Conservation (phyloP, 2,329 filamentous ascomycete species). For the Talaromyces sp. region DNA sequence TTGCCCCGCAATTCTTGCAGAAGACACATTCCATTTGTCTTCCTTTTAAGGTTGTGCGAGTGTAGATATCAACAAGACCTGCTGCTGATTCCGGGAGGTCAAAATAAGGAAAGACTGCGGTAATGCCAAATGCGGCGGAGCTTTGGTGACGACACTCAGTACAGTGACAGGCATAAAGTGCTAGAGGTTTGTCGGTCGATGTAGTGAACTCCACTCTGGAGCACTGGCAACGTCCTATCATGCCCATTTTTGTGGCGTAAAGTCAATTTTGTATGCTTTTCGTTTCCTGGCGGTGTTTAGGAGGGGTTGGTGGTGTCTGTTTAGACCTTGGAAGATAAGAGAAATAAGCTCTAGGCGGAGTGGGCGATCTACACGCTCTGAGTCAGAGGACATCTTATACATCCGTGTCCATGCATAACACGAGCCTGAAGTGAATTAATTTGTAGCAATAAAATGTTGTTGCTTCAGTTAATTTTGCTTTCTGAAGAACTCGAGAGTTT, state of each 20-base stretch:
- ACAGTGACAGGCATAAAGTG: slow-evolving; percentile 74
- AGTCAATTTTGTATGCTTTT: too few species aligned
- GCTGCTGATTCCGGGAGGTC: slow-evolving; percentile 48
- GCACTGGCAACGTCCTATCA: slow-evolving; percentile 68
- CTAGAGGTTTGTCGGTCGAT: slow-evolving; percentile 60
- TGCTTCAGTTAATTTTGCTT: too few species aligned
- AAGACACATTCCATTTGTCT: slow-evolving; percentile 66
- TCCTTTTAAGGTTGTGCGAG: slow-evolving; percentile 61
- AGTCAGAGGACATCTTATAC: too few species aligned
- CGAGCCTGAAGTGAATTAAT: too few species aligned
- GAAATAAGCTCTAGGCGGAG: background rate
- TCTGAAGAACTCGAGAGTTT: too few species aligned
- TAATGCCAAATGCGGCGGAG: slow-evolving; percentile 67
- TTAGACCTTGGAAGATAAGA: too few species aligned
- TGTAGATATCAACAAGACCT: slow-evolving; percentile 37
- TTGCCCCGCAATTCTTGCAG: slow-evolving; percentile 66
- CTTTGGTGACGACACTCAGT: slow-evolving; percentile 67
- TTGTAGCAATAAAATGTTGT: too few species aligned
- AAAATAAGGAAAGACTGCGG: slow-evolving; percentile 71
- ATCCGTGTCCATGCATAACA: too few species aligned
- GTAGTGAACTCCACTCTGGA: slow-evolving; percentile 65
- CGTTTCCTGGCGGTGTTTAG: too few species aligned
- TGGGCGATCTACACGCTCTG: background rate
- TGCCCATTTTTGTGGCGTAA: slow-evolving; percentile 33
- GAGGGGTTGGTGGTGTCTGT: background rate